Evolutionary conservation across 768 basidiomycete genomes (phyloP), one percentile per base, ranked within the genome.

Genomic region (Lentinula guzmanii): DNA sequence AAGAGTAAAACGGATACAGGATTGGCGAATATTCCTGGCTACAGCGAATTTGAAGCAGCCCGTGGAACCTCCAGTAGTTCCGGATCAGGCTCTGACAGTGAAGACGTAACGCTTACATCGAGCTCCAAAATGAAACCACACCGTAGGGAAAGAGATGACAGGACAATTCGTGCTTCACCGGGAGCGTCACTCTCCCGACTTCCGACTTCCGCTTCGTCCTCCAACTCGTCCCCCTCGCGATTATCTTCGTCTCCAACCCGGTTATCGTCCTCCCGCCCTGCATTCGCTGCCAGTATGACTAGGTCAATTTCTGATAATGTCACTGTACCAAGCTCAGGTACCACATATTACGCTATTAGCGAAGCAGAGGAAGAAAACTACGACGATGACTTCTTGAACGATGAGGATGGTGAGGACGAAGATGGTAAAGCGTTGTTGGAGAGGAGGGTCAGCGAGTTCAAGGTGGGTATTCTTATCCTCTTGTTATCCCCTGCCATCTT

Each of bases 301-400:
- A 41, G 55, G 21, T 56, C 55, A 16, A 31, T 41, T 43, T 56
- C 55, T 43, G 55, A 56, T n/a, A 45, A n/a, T 9, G 21, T 31
- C 21, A 41, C 41, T 31, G 41, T n/a, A 9, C 10, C 39, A 10
- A 41, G 24, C 39, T 13, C 55, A 18, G 13, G 41, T 3, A 45
- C 55, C 7, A 56, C 55, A 11, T 56, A 56, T 31, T 37, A 56
- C 41, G 60, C 72, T 2, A 63, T 69, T 43, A 82, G 76, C 61
- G 77, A 77, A 56, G 79, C 77, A 74, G 68, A 24, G 76, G 77
- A 60, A 52, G 71, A 70, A 5, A 84, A 86, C 16, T 83, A 83
- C 48, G 82, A 82, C 57, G 79, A 79, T 5, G 55, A 56, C 28
- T 56, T 56, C 39, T 21, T 56, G 42, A 41, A 43, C 43, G 55